These are phyloP conservation scores for Phallus indusiatus DNA, from an alignment of 768 basidiomycete species.

Conservation along the genomic window DNA sequence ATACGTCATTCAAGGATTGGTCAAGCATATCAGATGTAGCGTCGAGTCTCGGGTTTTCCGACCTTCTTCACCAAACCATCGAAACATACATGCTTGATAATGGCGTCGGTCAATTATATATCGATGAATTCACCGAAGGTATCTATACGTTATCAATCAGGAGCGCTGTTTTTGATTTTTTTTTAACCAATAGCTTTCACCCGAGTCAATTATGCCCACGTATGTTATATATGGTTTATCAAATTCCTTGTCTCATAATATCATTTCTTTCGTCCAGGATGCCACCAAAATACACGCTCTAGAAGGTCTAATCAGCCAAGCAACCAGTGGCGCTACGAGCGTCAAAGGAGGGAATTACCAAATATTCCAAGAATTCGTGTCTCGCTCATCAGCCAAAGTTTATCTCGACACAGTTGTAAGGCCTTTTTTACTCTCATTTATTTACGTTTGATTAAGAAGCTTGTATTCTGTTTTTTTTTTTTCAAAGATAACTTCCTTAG, in stretches of 20 bases:
- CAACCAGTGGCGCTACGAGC: slow-evolving; percentile 53
- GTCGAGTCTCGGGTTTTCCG: slow-evolving; percentile 20
- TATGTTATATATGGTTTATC: slow-evolving; percentile 17
- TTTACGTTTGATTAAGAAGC: slow-evolving; percentile 41
- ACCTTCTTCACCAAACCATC: slow-evolving; percentile 39
- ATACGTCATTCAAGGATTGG: slow-evolving; percentile 47
- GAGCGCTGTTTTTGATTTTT: not conserved
- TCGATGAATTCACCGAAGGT: slow-evolving; percentile 60
- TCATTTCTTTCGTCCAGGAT: slow-evolving; percentile 34
- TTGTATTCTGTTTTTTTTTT: slow-evolving; percentile 33
- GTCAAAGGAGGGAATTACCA: slow-evolving; percentile 76
- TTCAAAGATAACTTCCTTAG: slow-evolving; percentile 26
- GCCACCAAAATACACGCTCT: slow-evolving; percentile 66
- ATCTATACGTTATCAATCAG: not conserved
- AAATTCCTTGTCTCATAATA: not conserved
- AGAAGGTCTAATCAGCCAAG: slow-evolving; percentile 63
- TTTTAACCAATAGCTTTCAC: slow-evolving; percentile 38
- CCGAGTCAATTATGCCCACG: slow-evolving; percentile 79
- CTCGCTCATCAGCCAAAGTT: slow-evolving; percentile 57
- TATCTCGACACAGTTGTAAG: slow-evolving; percentile 61
- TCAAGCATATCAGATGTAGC: slow-evolving; percentile 50
- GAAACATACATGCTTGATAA: slow-evolving; percentile 45
- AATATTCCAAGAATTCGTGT: slow-evolving; percentile 76
- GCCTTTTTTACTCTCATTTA: slow-evolving; percentile 9
- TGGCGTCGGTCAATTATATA: slow-evolving; percentile 49